Evolutionary conservation across 2,329 filamentous ascomycete genomes (phyloP).

Genomic region (Fusarium redolens): DNA sequence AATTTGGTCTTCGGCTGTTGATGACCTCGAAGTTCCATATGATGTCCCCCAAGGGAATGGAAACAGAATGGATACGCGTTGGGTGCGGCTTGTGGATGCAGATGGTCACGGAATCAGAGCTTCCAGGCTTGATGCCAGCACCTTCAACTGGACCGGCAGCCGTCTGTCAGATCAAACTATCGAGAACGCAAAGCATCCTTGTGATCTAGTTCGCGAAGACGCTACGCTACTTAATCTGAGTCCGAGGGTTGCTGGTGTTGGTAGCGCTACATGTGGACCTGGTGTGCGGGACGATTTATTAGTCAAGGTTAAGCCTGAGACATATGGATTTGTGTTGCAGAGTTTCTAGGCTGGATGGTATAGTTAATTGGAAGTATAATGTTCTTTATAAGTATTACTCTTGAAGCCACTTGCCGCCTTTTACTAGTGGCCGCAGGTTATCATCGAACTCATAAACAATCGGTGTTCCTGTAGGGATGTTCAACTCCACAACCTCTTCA

Average conservation of each 20-base stretch:
- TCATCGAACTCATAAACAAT: not conserved
- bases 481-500: not conserved
- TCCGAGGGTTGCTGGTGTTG: conserved; percentile 8
- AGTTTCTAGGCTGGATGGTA: not conserved
- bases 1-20: not conserved
- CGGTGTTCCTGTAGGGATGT: not conserved
- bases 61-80: conserved; percentile 13
- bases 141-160: not conserved
- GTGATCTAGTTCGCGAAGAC: not conserved
- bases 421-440: not conserved
- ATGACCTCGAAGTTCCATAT: not conserved
- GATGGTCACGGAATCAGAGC: not conserved
- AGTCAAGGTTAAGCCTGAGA: not conserved
- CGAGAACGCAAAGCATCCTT: conserved; percentile 10
- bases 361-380: too few species aligned
- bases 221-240: conserved; percentile 6
- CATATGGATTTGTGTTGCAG: not conserved
- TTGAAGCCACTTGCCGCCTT: not conserved
- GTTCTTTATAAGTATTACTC: not conserved
- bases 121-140: not conserved
- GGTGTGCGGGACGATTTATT: conserved; percentile 4
- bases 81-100: not conserved
- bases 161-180: not conserved
- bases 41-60: not conserved
- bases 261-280: conserved; percentile 20